phyloP scores from a whole-genome alignment of 495 filamentous ascomycete species.

The Stereocaulon alpinum region DNA sequence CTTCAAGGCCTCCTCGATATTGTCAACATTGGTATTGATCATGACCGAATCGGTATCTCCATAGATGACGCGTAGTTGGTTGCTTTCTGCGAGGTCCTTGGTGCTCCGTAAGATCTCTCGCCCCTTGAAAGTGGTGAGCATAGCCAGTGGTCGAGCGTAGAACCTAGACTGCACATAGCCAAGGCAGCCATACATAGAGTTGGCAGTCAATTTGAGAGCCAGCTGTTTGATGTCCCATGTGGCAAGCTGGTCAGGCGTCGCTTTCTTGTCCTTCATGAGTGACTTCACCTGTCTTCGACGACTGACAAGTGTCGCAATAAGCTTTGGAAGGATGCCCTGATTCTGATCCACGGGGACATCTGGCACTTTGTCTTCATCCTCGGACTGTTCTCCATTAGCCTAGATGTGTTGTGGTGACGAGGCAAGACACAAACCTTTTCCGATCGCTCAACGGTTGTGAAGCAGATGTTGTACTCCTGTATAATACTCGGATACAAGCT shows the following conservation, averaged over 20 bases:
- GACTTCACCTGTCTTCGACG: slow-evolving; percentile 85
- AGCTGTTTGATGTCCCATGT: slow-evolving; percentile 98
- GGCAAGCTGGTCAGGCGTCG: slow-evolving; percentile 74
- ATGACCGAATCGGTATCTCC: slow-evolving; percentile 99
- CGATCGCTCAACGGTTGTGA: slow-evolving; percentile 81
- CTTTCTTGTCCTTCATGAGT: slow-evolving; percentile 87
- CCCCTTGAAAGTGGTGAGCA: slow-evolving; percentile 93
- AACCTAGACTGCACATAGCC: slow-evolving; percentile 94
- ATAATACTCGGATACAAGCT: slow-evolving; percentile 98
- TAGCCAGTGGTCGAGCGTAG: slow-evolving; percentile 87
- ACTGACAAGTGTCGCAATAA: slow-evolving; percentile 82
- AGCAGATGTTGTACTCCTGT: slow-evolving; percentile 98
- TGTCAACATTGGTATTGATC: slow-evolving; percentile 97
- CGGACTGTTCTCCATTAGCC: slow-evolving; percentile 38
- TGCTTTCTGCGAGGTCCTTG: slow-evolving; percentile 86
- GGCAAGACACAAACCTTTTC: slow-evolving; percentile 40
- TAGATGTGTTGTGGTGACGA: slow-evolving; percentile 8
- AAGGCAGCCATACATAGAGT: slow-evolving; percentile 99
- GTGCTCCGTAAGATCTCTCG: slow-evolving; percentile 94
- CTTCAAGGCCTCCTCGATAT: slow-evolving; percentile 79
- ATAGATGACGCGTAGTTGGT: slow-evolving; percentile 85
- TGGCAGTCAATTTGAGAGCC: slow-evolving; percentile 92
- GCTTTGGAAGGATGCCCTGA: slow-evolving; percentile 73
- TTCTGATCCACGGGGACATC: slow-evolving; percentile 63
- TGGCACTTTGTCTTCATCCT: slow-evolving; percentile 67